Conservation (phyloP, 2,329 filamentous ascomycete genomes). For the Colletotrichum tofieldiae region DNA sequence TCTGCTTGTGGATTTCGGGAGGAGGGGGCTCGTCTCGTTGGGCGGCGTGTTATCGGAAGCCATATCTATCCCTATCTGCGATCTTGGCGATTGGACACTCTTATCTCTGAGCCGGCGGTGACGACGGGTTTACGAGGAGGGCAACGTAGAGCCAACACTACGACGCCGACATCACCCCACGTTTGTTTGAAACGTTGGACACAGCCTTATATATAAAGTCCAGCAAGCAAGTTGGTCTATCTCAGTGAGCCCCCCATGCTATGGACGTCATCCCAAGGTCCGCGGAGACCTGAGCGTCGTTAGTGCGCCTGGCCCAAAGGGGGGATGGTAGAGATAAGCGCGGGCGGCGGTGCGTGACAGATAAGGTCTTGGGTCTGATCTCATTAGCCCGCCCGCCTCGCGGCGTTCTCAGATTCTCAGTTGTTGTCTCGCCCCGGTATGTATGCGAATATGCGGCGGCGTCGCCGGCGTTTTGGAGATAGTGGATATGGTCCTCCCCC, state of each 20-base stretch:
- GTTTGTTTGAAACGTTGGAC: neutral
- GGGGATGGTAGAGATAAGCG: conserved; percentile 1
- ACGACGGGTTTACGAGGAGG: neutral
- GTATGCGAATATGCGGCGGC: neutral
- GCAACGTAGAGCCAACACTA: neutral
- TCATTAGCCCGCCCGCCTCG: neutral
- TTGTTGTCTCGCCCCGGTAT: neutral
- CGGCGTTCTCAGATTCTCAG: neutral
- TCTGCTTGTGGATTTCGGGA: conserved; percentile 7
- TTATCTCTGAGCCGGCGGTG: conserved; percentile 7
- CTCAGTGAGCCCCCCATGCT: neutral
- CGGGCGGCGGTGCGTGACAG: conserved; percentile 16
- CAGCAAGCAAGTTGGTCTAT: neutral
- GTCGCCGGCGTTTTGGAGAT: conserved; percentile 2
- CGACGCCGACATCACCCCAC: neutral
- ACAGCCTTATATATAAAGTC: neutral
- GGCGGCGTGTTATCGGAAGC: conserved; percentile 8
- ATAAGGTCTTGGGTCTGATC: conserved; percentile 15
- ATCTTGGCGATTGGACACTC: neutral
- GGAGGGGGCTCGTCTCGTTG: conserved; percentile 20
- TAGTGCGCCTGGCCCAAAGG: conserved; percentile 1
- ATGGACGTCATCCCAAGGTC: neutral
- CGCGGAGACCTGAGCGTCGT: conserved; percentile 23
- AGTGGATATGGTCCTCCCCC: neutral
- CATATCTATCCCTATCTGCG: neutral